A percentile compares a stretch with the other conserved stretches of the same genome.
phyloP scores from a whole-genome alignment of 176 grass and related monocot species.

The Paspalum notatum region DNA sequence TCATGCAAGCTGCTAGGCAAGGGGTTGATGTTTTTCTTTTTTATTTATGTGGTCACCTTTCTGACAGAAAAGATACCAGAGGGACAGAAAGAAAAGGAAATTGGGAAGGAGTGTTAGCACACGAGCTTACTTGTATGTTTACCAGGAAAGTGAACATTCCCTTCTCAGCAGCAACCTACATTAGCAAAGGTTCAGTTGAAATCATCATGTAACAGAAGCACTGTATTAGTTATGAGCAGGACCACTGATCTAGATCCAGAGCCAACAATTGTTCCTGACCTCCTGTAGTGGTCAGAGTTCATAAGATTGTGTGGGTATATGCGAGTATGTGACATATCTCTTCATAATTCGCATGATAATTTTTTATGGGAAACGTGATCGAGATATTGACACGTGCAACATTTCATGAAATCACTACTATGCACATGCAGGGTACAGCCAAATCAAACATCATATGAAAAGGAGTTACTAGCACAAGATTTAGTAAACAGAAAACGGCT shows the following conservation, averaged over 20 bases:
- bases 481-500: slow-evolving; percentile 1
- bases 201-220: slow-evolving; percentile 28
- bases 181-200: slow-evolving; percentile 20
- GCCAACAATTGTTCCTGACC: not conserved
- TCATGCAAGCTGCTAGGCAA: slow-evolving; percentile 10
- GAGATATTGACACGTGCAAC: not conserved
- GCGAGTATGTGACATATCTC: not conserved
- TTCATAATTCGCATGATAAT: not conserved
- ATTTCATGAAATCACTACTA: not conserved
- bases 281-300: not conserved
- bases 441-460: not conserved
- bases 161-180: slow-evolving; percentile 91
- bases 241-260: not conserved
- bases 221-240: not conserved
- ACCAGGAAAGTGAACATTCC: slow-evolving; percentile 84
- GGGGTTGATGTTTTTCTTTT: not conserved
- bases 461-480: not conserved
- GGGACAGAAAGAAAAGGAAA: slow-evolving; percentile 26
- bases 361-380: not conserved
- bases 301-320: not conserved
- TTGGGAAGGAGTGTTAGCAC: not conserved
- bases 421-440: not conserved
- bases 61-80: slow-evolving; percentile 6
- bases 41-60: not conserved
- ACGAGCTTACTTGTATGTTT: slow-evolving; percentile 85